Evolutionary conservation across 208 protist species (phyloP).

Genomic region (Acanthamoeba divionensis): DNA sequence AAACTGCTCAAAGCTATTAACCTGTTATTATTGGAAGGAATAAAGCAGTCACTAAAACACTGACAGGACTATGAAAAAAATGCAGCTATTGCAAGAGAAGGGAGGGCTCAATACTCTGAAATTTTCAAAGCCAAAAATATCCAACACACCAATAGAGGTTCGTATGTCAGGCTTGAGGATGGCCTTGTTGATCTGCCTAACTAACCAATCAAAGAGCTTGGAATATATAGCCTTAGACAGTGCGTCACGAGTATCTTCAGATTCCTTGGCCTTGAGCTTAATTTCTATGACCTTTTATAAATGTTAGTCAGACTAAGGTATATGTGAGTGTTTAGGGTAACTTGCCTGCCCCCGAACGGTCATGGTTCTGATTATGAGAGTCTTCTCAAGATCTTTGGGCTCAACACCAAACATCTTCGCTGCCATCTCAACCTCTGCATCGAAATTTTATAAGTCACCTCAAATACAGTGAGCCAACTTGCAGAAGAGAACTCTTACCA

Average conservation of each 20-base stretch:
- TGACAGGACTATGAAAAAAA: background rate
- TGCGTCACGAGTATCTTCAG: constrained; percentile 72
- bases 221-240: constrained; percentile 72
- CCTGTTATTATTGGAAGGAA: background rate
- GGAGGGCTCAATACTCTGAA: constrained; percentile 70
- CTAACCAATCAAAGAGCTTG: constrained; percentile 68
- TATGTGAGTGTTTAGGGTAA: background rate
- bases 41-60: background rate
- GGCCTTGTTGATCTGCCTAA: constrained; percentile 81
- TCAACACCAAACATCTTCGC: background rate
- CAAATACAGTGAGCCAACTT: background rate
- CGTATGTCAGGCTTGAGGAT: constrained; percentile 57
- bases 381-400: background rate
- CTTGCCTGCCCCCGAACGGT: background rate
- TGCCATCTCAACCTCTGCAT: background rate
- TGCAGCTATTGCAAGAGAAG: background rate
- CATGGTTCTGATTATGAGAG: background rate
- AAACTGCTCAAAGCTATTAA: constrained; percentile 83
- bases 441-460: background rate
- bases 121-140: constrained; percentile 93
- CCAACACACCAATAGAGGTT: constrained; percentile 81
- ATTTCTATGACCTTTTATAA: no score
- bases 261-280: constrained; percentile 58
- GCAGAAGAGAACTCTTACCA: background rate
- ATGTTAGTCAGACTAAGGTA: no score